phyloP scores from a whole-genome alignment of 1,284 basidiomycete genomes.

The Trametes sp. region DNA sequence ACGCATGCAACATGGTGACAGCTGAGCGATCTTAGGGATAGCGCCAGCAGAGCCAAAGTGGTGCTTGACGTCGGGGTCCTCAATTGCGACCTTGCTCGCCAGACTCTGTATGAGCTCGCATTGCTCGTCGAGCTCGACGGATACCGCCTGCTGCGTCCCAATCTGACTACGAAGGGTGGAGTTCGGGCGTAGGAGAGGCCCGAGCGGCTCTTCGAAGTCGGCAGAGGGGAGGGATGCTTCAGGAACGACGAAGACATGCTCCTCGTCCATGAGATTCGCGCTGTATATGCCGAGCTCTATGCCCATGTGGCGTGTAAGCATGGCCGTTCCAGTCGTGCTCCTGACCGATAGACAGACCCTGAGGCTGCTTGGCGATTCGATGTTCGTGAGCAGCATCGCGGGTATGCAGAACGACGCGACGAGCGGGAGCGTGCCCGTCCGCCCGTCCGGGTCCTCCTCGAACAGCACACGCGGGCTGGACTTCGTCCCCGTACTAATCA shows the following conservation, averaged over 20 bases:
- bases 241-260: constrained; percentile 43
- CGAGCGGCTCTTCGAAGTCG: neutral
- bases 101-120: constrained; percentile 35
- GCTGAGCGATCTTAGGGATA: constrained; percentile 35
- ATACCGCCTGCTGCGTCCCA: neutral
- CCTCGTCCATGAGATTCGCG: constrained; percentile 41
- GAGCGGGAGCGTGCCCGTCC: constrained; percentile 42
- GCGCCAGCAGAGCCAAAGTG: constrained; percentile 38
- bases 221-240: constrained; percentile 26
- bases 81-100: constrained; percentile 39
- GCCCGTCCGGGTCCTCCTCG: constrained; percentile 45
- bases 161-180: constrained; percentile 36
- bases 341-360: constrained; percentile 41
- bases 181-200: constrained; percentile 3
- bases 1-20: constrained; percentile 44
- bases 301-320: constrained; percentile 38
- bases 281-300: constrained; percentile 39
- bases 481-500: constrained; percentile 38
- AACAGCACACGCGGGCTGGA: constrained; percentile 37
- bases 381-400: constrained; percentile 35
- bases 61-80: constrained; percentile 32
- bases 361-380: constrained; percentile 36
- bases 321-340: constrained; percentile 33
- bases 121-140: constrained; percentile 34
- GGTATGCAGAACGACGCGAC: constrained; percentile 47